phyloP scores from a whole-genome alignment of 2,329 filamentous ascomycete genomes.

The Aspergillus transmontanensis region DNA sequence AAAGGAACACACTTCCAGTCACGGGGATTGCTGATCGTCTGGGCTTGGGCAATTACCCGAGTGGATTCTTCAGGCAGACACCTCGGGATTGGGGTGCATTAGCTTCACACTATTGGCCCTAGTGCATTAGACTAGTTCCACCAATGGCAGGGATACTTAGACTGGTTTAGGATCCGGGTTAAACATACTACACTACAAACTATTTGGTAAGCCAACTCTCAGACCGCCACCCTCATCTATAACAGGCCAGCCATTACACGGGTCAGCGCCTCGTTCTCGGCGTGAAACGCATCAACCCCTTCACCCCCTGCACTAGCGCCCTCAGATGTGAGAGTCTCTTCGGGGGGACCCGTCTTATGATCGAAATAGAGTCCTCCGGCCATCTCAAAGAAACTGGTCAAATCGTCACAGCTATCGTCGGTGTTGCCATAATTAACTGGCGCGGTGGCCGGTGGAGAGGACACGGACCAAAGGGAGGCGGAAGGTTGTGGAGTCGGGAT shows the following conservation, averaged over 20 bases:
- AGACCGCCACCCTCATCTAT: conserved; percentile 10
- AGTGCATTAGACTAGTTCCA: background rate
- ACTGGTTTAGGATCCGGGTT: background rate
- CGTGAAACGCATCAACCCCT: conserved; percentile 33
- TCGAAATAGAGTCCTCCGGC: conserved; percentile 52
- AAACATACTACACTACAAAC: background rate
- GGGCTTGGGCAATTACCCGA: background rate
- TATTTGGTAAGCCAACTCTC: background rate
- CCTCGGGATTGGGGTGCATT: background rate
- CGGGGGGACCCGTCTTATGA: conserved; percentile 10
- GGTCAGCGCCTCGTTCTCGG: conserved; percentile 38
- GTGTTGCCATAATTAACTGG: conserved; percentile 11
- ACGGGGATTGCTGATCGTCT: background rate
- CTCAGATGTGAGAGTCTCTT: conserved; percentile 15
- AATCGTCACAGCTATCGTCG: conserved; percentile 47
- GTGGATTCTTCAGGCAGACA: conserved; percentile 1
- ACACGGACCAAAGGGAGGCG: conserved; percentile 21
- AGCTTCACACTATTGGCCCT: background rate
- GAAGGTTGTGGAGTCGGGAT: conserved; percentile 19
- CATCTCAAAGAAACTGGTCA: conserved; percentile 64
- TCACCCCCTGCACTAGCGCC: conserved; percentile 7
- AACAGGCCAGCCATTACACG: conserved; percentile 38
- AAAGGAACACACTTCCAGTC: background rate
- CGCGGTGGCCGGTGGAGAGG: conserved; percentile 11
- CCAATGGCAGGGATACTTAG: background rate